Base-by-base conservation (phyloP, 2,329 filamentous ascomycete genomes). In the Didymella pomorum region DNA sequence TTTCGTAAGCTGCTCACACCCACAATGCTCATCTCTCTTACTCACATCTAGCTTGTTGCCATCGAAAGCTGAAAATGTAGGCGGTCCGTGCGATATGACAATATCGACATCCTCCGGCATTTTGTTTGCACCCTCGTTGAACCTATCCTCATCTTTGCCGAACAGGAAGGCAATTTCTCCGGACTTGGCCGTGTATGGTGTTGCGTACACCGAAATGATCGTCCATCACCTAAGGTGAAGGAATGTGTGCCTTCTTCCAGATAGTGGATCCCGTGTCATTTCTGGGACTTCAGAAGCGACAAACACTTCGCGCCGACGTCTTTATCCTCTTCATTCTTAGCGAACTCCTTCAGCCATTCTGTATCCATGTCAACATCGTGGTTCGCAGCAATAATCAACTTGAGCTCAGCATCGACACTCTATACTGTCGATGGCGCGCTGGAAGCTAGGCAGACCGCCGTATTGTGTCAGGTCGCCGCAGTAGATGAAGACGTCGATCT, bases 11-110 rank as follows among this genome's bases (percentile, higher is more conserved):
- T 83, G 80, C 46, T 80, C 76, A 69, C 86, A 88, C 0, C 86
- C 87, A 1, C 82, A 83, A 23, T 73, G 71, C 20, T 72, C 64
- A 0, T 63, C 64, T 6, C 58, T 45, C 1, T 48, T 56, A 0
- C 75, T 77, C 5, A 62, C 46, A 63, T 88, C 86, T 1, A 87
- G 72, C 3, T 83, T 71, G 1, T 78, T 79, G 74, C 71, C 9
- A 3, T 31, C 8, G 7, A 21, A 14, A 2, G 12, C 16, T 14
- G 33, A 12, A 8, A 51, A 51, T 4, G 53, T 42, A 0, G 86
- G 84, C 2, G 86, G 86, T 0, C 85, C 86, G 68, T 88, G 86
- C 0, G 85, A 88, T 63, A 88, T 79, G 54, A 87, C 75, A 16
- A 88, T 79, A 66, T 88, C 85, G n/a, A 86, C 71, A 14, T 58